Base-by-base conservation (phyloP, 2,329 filamentous ascomycete species). In the Ophioceras dolichostomum region DNA sequence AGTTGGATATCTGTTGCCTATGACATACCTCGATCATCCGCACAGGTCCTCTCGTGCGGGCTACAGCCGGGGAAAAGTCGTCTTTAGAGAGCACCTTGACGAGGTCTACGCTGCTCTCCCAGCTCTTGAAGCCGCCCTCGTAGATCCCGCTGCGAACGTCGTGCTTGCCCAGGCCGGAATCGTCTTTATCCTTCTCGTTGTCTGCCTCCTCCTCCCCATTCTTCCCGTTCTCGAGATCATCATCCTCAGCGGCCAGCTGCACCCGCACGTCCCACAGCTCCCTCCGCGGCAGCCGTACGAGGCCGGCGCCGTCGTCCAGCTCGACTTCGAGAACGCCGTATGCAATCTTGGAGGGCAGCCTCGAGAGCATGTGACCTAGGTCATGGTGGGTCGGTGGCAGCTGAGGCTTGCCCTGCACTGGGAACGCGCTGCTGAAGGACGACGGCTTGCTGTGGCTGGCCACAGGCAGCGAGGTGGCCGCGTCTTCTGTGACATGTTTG, bases 101-200 rank as follows among this genome's bases (percentile, higher is more conserved):
- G 14, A 91, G 65, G 53, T 91, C 84, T 37, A 87, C 67, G 41
- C 80, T 85, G 59, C 83, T 88, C 61, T 91, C 84, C 84, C 84
- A 91, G 49, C 81, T 88, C 63, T 91, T 91, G 63, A 89, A 87
- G 18, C 84, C 84, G 39, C 84, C 84, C 59, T 91, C 84, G 58
- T 91, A 91, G 41, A 89, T 73, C 36, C 83, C 83, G 39, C 82
- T 83, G 55, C 77, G 81, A 45, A 91, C 78, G 56, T 91, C 84
- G 44, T 83, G 76, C 43, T 70, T 67, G 28, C 75, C 78, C 26
- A 85, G 62, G 2, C 70, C 68, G 19, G 69, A 52, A 18, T 59
- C 57, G 6, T 59, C 50, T 37, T 70, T 62, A 10, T 26, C 19
- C 16, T 45, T 44, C 13, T 40, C 38, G 44, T 64, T 57, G 13